Base-by-base conservation (phyloP, 352 stramenopile genomes). In the Globisporangium ultimum region DNA sequence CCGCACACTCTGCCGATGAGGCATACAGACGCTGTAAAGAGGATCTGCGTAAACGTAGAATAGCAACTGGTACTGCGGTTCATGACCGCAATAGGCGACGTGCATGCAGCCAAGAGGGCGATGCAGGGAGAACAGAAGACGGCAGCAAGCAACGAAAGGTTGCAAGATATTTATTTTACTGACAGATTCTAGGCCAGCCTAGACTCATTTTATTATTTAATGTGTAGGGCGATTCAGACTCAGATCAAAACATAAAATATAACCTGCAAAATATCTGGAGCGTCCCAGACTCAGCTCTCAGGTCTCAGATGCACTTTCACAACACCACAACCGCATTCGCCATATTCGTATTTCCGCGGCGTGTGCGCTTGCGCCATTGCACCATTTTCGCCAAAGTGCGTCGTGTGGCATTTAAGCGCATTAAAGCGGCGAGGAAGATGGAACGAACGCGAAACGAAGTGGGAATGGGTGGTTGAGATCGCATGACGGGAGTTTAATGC, bases 301-400 rank as follows among this genome's bases (percentile, higher is more conserved):
- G 28, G 28, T 53, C 48, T 17, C 43, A 22, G 11, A 18, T 9
- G 8, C 15, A 21, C 18, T 20, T 42, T 15, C 22, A 53, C 36
- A 17, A 24, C 48, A 53, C 40, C 24, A 42, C 24, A 15, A 22
- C 17, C 13, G 15, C 48, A 53, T 3, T 53, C 21, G 48, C 48
- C 48, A 54, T 14, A 54, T 54, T 54, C 48, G 24, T 12, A 32
- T 54, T 54, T 54, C 24, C 48, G 48, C 48, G 10, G 28, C 24
- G 15, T 34, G 24, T 34, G 48, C 48, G 41, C 22, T 28, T 54
- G 28, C 28, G 28, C 28, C 28, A 36, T 36, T 36, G 28, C 28
- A 24, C 22, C 48, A 54, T 43, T 54, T 53, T n/a, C 28, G 7
- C 28, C 38, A 54, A 22, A 21, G 48, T 20, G n/a, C 24, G 28